A percentile compares a stretch with the other conserved stretches of the same genome.
Evolutionary conservation across 306 rosid species (phyloP).

Genomic region (Trifolium subterraneum): DNA sequence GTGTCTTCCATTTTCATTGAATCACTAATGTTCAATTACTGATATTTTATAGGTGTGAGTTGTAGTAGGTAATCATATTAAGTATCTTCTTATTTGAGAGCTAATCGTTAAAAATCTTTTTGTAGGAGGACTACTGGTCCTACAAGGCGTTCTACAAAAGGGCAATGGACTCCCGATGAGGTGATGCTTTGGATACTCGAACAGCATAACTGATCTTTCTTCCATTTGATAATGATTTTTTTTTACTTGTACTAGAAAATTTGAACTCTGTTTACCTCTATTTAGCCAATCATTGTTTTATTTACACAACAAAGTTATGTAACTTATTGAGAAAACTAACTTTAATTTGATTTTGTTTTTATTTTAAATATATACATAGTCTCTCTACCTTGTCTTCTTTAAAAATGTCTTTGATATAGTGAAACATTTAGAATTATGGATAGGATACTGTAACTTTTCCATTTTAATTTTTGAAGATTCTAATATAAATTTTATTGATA

Average conservation of each 20-base stretch:
- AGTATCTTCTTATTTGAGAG: conserved; percentile 33
- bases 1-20: conserved; percentile 16
- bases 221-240: conserved; percentile 15
- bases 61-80: conserved; percentile 7
- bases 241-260: conserved; percentile 7
- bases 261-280: conserved; percentile 12
- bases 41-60: conserved; percentile 8
- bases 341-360: not conserved
- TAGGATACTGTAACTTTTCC: not conserved
- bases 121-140: conserved; percentile 99
- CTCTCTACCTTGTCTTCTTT: not conserved
- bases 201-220: conserved; percentile 21
- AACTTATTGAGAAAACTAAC: not conserved
- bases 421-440: conserved; percentile 18
- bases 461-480: conserved; percentile 3
- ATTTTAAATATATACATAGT: not conserved
- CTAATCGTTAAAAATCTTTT: conserved; percentile 32
- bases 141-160: conserved; percentile 98
- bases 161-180: conserved; percentile 98
- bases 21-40: not conserved
- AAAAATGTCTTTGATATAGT: not conserved
- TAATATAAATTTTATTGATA: not conserved
- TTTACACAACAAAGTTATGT: not conserved
- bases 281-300: conserved; percentile 44
- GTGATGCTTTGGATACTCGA: conserved; percentile 46